phyloP scores from a whole-genome alignment of 495 filamentous ascomycete genomes.

The Aspergillus ellipticus region DNA sequence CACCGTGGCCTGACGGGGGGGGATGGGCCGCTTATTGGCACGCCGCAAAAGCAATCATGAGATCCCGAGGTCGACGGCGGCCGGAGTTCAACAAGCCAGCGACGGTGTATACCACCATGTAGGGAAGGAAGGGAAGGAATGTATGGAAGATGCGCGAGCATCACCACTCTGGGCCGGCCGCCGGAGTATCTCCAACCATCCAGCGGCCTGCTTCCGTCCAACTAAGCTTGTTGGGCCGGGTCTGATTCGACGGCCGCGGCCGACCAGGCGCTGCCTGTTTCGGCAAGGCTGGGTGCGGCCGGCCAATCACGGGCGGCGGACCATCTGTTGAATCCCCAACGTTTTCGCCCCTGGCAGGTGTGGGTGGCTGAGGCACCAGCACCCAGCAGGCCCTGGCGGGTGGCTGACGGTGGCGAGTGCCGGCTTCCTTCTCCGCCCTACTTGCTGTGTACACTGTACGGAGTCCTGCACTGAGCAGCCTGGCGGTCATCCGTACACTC shows the following conservation, averaged over 20 bases:
- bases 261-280: constrained; percentile 7
- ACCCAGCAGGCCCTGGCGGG: too few relatives aligned
- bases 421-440: constrained; percentile 4
- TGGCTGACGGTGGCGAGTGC: constrained; percentile 7
- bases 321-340: constrained; percentile 29
- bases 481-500: too few relatives aligned
- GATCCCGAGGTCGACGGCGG: constrained; percentile 31
- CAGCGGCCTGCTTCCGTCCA: background rate
- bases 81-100: constrained; percentile 4
- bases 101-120: too few relatives aligned
- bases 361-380: constrained; percentile 5
- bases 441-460: too few relatives aligned
- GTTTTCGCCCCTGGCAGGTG: constrained; percentile 18
- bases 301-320: constrained; percentile 9
- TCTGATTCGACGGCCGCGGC: constrained; percentile 12
- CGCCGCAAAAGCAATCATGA: constrained; percentile 23
- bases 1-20: constrained; percentile 14
- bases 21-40: background rate
- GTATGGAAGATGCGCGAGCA: background rate
- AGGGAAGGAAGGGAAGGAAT: background rate
- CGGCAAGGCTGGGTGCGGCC: constrained; percentile 1
- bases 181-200: constrained; percentile 2
- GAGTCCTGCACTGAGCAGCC: too few relatives aligned
- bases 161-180: background rate
- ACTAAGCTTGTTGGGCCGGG: constrained; percentile 30